These are phyloP conservation scores for Carpinus viminea DNA, from an alignment of 306 rosid species.

Conservation along the genomic window DNA sequence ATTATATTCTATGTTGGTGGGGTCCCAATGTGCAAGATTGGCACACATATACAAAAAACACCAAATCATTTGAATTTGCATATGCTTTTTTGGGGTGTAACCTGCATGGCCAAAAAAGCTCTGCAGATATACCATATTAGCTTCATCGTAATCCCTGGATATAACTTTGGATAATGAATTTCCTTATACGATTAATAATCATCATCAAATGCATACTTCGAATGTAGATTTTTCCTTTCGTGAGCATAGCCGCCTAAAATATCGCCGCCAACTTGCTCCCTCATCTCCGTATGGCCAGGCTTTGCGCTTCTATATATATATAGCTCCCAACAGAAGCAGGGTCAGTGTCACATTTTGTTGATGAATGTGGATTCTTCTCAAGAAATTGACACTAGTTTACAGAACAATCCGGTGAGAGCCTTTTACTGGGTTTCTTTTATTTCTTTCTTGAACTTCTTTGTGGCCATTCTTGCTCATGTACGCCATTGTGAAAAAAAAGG, in stretches of 20 bases:
- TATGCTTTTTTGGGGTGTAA: neutral
- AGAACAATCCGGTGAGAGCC: constrained; percentile 26
- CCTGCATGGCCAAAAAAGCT: constrained; percentile 28
- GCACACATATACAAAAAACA: neutral
- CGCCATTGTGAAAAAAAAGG: neutral
- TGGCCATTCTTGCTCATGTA: neutral
- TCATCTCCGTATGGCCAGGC: constrained; percentile 18
- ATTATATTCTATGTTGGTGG: neutral
- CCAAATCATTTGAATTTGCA: neutral
- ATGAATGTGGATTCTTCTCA: constrained; percentile 14
- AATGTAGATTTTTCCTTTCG: constrained; percentile 30
- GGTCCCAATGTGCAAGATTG: neutral
- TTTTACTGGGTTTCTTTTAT: constrained; percentile 8
- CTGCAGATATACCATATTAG: neutral
- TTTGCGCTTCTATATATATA: constrained; percentile 6
- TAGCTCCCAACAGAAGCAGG: constrained; percentile 2
- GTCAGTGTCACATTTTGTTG: neutral
- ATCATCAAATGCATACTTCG: neutral
- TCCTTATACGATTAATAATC: constrained; percentile 1
- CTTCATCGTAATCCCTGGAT: neutral
- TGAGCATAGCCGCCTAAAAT: constrained; percentile 37
- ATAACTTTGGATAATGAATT: neutral
- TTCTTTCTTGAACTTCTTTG: neutral
- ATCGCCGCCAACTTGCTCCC: constrained; percentile 32
- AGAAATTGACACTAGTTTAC: constrained; percentile 37